Conservation (phyloP, 2,329 filamentous ascomycete genomes). For the Apiospora kogelbergensis region DNA sequence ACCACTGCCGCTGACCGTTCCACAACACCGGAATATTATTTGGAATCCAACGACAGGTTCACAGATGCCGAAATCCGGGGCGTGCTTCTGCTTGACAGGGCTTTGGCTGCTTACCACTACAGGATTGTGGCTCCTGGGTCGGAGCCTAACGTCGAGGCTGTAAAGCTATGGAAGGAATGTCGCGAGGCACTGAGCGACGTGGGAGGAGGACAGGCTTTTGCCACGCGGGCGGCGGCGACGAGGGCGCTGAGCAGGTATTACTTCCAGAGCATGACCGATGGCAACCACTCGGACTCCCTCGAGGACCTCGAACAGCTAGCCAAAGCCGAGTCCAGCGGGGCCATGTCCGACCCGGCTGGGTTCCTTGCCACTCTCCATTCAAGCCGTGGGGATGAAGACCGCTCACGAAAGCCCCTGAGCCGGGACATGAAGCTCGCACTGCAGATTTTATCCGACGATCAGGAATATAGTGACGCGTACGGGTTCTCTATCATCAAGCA, state of each 20-base stretch:
- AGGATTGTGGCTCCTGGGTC: not conserved
- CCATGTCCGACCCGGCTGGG: not conserved
- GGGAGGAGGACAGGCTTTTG: not conserved
- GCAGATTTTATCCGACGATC: not conserved
- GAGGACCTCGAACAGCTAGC: conserved; percentile 9
- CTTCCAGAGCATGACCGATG: conserved; percentile 22
- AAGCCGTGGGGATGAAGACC: not conserved
- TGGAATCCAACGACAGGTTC: not conserved
- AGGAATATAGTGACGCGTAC: not conserved
- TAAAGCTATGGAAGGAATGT: not conserved
- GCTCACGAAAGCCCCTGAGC: not conserved
- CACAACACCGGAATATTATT: too few species aligned
- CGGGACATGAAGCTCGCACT: not conserved
- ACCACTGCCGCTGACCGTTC: not conserved
- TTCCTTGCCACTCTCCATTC: not conserved
- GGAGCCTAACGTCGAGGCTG: not conserved
- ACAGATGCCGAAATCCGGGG: not conserved
- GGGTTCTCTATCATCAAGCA: not conserved
- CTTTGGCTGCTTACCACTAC: not conserved
- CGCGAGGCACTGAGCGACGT: not conserved
- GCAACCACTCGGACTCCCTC: conserved; percentile 12
- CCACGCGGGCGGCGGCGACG: conserved; percentile 10
- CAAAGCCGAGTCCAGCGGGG: not conserved
- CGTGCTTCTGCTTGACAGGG: not conserved
- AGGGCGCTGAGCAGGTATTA: conserved; percentile 21